Evolutionary conservation across 306 rosid genomes (phyloP).

Genomic region (Pyrus pyrifolia): DNA sequence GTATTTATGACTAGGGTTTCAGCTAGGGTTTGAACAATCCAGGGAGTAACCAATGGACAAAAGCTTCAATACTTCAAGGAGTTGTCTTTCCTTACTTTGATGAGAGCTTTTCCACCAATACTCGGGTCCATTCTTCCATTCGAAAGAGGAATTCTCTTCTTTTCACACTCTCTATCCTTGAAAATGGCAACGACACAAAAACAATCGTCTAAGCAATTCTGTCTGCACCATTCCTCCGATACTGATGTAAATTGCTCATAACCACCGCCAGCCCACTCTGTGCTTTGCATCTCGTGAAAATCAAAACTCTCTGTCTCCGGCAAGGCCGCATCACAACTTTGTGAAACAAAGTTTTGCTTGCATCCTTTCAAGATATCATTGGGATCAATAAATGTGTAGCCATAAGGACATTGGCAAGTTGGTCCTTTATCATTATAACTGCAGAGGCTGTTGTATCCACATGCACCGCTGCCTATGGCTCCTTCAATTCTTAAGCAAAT

Average conservation of each 20-base stretch:
- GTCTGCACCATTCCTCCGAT: slow-evolving; percentile 17
- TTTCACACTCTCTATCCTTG: not conserved
- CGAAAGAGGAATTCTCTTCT: slow-evolving; percentile 21
- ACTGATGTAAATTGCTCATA: not conserved
- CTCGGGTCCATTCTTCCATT: slow-evolving; percentile 3
- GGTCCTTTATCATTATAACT: slow-evolving; percentile 7
- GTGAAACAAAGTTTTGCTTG: slow-evolving; percentile 19
- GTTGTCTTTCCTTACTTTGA: slow-evolving; percentile 17
- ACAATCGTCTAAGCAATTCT: slow-evolving; percentile 26
- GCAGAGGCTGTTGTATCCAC: slow-evolving; percentile 31
- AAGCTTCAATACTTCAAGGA: not conserved
- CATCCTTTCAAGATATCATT: slow-evolving; percentile 21
- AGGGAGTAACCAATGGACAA: no score
- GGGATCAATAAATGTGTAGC: slow-evolving; percentile 14
- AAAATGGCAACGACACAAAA: slow-evolving; percentile 20
- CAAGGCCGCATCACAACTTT: slow-evolving; percentile 21
- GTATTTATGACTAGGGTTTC: no score
- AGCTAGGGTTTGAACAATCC: no score
- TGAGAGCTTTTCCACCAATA: not conserved
- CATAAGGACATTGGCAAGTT: not conserved
- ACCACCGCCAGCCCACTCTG: not conserved
- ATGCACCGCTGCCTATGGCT: slow-evolving; percentile 22
- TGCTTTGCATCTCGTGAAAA: not conserved
- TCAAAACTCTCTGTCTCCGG: not conserved
- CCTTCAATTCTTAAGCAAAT: not conserved